Evolutionary conservation across 2,329 filamentous ascomycete genomes (phyloP).

Genomic region (Cladosporium sp.): DNA sequence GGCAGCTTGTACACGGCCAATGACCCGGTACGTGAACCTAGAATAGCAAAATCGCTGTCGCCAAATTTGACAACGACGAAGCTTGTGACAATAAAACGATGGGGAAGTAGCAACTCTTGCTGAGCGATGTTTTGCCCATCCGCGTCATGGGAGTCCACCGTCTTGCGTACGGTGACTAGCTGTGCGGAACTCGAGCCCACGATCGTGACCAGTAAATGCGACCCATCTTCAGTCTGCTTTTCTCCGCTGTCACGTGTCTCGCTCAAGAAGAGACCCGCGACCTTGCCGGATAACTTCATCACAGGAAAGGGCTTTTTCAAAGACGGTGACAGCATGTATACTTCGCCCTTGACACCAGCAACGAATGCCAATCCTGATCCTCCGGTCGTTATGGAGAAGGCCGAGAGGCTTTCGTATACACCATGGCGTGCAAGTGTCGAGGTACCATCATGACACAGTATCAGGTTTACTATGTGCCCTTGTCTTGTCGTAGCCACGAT

Average conservation of each 20-base stretch:
- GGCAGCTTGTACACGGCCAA: conserved; percentile 39
- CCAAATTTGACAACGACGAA: conserved; percentile 26
- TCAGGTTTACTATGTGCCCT: conserved; percentile 52
- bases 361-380: neutral
- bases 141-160: neutral
- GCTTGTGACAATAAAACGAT: conserved; percentile 50
- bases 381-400: conserved; percentile 44
- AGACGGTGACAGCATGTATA: neutral
- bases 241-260: neutral
- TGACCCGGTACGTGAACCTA: conserved; percentile 55
- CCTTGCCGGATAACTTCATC: conserved; percentile 32
- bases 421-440: conserved; percentile 15
- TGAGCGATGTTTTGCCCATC: neutral
- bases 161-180: neutral
- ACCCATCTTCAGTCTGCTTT: no score
- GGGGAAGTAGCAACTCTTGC: conserved; percentile 26
- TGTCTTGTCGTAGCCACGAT: conserved; percentile 56
- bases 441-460: conserved; percentile 28
- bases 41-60: conserved; percentile 22
- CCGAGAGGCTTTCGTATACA: conserved; percentile 33
- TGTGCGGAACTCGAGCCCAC: conserved; percentile 34
- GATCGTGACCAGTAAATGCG: conserved; percentile 34
- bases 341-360: neutral
- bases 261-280: conserved; percentile 36
- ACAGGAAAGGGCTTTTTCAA: neutral